Percentiles rank a stretch among this genome's conserved stretches.
phyloP scores from a whole-genome alignment of 2,329 filamentous ascomycete genomes.

The Dactylonectria macrodidyma region DNA sequence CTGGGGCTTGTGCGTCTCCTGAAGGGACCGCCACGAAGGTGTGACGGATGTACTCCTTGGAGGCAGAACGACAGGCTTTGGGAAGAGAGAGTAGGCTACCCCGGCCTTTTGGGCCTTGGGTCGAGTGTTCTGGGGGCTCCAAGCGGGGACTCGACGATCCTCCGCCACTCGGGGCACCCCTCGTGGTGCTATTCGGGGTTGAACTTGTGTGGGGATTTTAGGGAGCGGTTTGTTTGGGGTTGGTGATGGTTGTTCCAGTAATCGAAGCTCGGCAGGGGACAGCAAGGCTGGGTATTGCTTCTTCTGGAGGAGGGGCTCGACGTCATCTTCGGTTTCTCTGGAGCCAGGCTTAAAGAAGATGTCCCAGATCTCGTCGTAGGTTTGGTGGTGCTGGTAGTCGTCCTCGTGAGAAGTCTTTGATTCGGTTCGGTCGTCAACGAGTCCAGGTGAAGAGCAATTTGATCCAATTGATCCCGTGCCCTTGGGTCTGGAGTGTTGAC shows the following conservation, averaged over 20 bases:
- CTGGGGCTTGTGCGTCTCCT: no score
- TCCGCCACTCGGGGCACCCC: background rate
- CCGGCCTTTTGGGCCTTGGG: background rate
- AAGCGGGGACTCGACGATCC: background rate
- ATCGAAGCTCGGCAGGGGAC: background rate
- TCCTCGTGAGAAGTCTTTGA: background rate
- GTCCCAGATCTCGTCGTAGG: background rate
- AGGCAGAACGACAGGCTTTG: no score
- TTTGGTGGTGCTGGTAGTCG: background rate
- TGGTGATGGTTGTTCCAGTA: background rate
- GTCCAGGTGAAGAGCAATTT: background rate
- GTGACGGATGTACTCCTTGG: no score
- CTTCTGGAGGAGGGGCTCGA: background rate
- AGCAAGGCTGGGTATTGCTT: background rate
- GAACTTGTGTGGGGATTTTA: background rate
- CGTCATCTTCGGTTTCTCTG: background rate
- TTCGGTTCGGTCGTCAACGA: background rate
- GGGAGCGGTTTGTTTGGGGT: background rate
- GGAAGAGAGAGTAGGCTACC: background rate
- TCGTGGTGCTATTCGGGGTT: background rate
- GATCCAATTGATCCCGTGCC: background rate
- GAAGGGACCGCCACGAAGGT: no score
- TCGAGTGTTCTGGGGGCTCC: background rate
- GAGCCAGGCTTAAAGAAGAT: background rate
- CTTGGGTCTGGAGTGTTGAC: background rate